phyloP scores from a whole-genome alignment of 2,329 filamentous ascomycete species.

The Beauveria sp. region DNA sequence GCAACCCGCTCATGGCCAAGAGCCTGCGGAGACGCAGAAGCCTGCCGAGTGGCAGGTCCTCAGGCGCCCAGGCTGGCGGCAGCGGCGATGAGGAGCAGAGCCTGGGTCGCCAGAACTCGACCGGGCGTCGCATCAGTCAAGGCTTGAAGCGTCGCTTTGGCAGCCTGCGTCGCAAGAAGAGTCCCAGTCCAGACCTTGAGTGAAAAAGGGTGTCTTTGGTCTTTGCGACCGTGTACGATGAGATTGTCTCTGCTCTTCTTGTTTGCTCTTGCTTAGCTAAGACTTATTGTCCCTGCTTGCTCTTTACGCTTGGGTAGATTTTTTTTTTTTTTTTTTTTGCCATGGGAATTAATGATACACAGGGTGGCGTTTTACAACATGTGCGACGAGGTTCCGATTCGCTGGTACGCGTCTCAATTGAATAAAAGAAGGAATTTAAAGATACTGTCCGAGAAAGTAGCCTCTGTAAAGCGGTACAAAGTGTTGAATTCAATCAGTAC shows the following conservation, averaged over 20 bases:
- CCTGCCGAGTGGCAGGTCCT: conserved; percentile 22
- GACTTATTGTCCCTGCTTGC: neutral
- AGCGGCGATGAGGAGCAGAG: conserved; percentile 15
- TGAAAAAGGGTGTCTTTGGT: neutral
- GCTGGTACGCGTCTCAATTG: no score
- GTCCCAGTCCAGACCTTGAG: conserved; percentile 11
- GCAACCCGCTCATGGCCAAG: conserved; percentile 16
- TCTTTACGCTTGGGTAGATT: neutral
- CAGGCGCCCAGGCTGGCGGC: conserved; percentile 14
- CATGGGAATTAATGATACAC: neutral
- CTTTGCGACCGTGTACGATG: neutral
- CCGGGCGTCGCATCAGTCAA: conserved; percentile 38
- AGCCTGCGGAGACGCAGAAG: conserved; percentile 33
- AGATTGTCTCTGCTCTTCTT: neutral
- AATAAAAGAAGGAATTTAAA: no score
- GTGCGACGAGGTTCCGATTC: no score
- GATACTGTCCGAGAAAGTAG: no score
- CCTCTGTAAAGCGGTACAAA: no score
- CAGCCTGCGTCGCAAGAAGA: conserved; percentile 40
- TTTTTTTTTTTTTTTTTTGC: neutral
- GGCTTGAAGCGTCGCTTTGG: conserved; percentile 47
- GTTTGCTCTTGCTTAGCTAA: neutral
- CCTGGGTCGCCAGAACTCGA: conserved; percentile 31
- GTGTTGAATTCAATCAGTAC: no score
- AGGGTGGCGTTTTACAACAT: neutral